A percentile compares a stretch with the other conserved stretches of the same genome.
These are phyloP conservation scores for Aspergillus asperescens DNA, from an alignment of 495 filamentous ascomycete genomes.

Conservation along the genomic window DNA sequence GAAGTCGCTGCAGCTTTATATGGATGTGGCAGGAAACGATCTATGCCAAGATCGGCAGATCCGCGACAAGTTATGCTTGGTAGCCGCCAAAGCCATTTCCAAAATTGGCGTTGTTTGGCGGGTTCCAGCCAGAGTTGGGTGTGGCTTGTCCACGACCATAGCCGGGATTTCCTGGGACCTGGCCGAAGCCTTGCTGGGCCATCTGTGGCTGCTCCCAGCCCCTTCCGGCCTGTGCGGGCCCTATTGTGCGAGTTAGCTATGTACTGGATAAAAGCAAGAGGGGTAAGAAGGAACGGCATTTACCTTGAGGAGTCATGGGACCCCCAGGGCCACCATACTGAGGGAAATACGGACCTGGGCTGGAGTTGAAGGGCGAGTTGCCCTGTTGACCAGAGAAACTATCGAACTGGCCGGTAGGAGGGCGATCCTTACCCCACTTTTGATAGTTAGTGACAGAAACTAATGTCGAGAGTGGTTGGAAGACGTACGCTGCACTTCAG, in stretches of 20 bases:
- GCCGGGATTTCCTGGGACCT: constrained; percentile 66
- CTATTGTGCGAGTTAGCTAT: constrained; percentile 34
- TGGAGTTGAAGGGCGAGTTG: constrained; percentile 60
- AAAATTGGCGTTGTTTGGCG: constrained; percentile 47
- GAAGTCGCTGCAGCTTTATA: not conserved
- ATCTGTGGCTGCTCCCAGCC: constrained; percentile 59
- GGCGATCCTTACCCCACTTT: constrained; percentile 98
- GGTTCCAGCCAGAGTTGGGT: constrained; percentile 69
- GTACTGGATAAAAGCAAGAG: constrained; percentile 15
- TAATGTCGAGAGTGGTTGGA: not conserved
- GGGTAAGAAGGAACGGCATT: constrained; percentile 21
- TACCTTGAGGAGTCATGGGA: constrained; percentile 68
- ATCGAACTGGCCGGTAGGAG: constrained; percentile 76
- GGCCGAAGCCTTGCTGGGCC: constrained; percentile 53
- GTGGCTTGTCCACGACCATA: constrained; percentile 78
- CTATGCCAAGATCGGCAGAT: constrained; percentile 6
- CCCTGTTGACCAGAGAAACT: constrained; percentile 67
- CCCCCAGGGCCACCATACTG: constrained; percentile 72
- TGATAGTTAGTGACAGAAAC: constrained; percentile 21
- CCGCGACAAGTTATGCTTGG: constrained; percentile 38
- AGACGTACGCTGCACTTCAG: constrained; percentile 92
- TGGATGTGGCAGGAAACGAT: not conserved
- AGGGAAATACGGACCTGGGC: constrained; percentile 82
- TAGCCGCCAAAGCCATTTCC: constrained; percentile 52
- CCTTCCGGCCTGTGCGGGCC: constrained; percentile 56